Evolutionary conservation across 129 eudicot species (phyloP), one percentile per base, ranked within the genome.

Genomic region (Dittrichia graveolens): DNA sequence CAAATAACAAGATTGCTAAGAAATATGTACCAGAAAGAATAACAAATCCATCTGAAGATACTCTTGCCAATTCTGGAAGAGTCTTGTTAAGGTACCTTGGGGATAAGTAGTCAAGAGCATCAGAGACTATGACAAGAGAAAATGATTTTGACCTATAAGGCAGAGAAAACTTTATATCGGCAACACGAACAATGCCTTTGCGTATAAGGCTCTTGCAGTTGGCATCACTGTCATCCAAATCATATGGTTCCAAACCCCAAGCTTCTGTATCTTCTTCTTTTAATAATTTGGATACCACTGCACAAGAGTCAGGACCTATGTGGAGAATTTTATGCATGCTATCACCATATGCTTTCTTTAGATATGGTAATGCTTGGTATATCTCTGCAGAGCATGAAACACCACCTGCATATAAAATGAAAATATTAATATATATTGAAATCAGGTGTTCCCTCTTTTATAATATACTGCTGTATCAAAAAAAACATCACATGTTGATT

Each of bases 201-300:
- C 81, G 86, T 31, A 89, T 82, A 61, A 92, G 98, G 67, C 76
- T 85, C 71, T 74, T 85, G 88, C 98, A 92, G 75, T 68, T 80
- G 52, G 56, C 82, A 87, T 92, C 98, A 73, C 81, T 79, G 55
- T 92, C 98, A 59, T 92, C 97, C 16, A 92, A 81, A 56, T 92
- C 97, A 83, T 88, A 92, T 3, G 97, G 97, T 57, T 92, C 97
- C 41, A 92, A 74, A 59, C 97, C 97, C 97, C 97, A 92, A 8
- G 96, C 96, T 81, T 86, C 98, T 4, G 92, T 87, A 79, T 85
- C 95, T 72, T 93, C 96, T 87, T 93, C 98, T 79, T 87, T 92
- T 52, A 80, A 74, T 62, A 92, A 53, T 61, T 75, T 85, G 59
- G 98, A 83, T 11, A 92, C 88, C 75, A 87, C 92, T 15, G 95